These are phyloP conservation scores for Candolleomyces efflorescens DNA, from an alignment of 768 basidiomycete species.

Conservation along the genomic window DNA sequence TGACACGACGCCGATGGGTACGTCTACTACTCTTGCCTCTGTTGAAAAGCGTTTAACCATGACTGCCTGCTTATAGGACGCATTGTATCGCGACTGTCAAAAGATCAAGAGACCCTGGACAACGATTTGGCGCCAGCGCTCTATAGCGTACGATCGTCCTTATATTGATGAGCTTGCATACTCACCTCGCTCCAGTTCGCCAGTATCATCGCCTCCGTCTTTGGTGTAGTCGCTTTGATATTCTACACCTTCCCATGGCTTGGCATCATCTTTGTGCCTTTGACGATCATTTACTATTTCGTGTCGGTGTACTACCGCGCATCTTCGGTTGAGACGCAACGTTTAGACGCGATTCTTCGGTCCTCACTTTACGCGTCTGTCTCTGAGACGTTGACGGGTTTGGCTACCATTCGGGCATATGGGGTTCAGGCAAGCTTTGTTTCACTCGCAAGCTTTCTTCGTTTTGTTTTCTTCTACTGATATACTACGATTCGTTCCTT, in stretches of 20 bases:
- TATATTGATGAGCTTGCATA: background rate
- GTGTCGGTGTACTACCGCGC: constrained; percentile 53
- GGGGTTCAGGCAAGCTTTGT: constrained; percentile 33
- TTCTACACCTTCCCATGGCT: constrained; percentile 65
- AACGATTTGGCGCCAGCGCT: constrained; percentile 41
- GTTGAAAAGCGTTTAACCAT: constrained; percentile 17
- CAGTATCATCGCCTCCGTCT: constrained; percentile 34
- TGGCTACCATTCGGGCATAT: constrained; percentile 46
- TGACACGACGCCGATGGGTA: constrained; percentile 66
- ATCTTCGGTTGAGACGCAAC: constrained; percentile 59
- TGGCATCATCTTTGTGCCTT: constrained; percentile 56
- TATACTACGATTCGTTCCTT: constrained; percentile 16
- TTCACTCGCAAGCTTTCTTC: no score
- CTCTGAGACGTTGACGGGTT: constrained; percentile 55
- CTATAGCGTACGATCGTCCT: constrained; percentile 33
- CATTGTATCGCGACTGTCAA: constrained; percentile 53
- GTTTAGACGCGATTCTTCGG: constrained; percentile 57
- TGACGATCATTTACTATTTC: constrained; percentile 47
- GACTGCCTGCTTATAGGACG: constrained; percentile 15
- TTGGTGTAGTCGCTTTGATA: constrained; percentile 55
- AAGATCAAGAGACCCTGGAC: constrained; percentile 60
- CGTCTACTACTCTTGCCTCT: no score
- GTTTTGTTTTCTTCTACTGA: no score
- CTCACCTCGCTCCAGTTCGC: constrained; percentile 28
- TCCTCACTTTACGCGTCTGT: constrained; percentile 44